Evolutionary conservation across 2,329 filamentous ascomycete species (phyloP).

Genomic region (Neopestalotiopsis clavispora): DNA sequence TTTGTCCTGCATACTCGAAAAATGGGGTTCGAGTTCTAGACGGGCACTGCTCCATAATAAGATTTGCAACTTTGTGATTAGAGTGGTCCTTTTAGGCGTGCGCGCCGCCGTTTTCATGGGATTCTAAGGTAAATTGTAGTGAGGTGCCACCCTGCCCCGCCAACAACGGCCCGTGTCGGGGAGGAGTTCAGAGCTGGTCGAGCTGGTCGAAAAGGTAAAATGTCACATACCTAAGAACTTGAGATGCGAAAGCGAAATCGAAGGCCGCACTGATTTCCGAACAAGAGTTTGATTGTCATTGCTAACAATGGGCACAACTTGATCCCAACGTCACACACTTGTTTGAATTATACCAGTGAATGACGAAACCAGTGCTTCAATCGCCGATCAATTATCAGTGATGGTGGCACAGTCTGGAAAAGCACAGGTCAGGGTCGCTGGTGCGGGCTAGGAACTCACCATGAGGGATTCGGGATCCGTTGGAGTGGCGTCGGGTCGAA

Average conservation of each 20-base stretch:
- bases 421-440: neutral
- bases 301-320: neutral
- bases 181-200: neutral
- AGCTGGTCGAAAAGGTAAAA: no score
- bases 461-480: neutral
- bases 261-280: neutral
- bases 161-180: conserved; percentile 1
- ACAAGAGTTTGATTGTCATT: neutral
- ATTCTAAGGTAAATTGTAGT: neutral
- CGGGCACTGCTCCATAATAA: neutral
- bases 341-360: neutral
- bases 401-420: conserved; percentile 3
- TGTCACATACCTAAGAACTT: neutral
- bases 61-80: neutral
- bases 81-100: neutral
- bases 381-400: neutral
- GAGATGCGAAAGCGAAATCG: neutral
- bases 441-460: neutral
- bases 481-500: neutral
- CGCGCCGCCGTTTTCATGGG: neutral
- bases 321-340: neutral
- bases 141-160: neutral
- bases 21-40: neutral
- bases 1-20: neutral
- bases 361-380: neutral